These are phyloP conservation scores for Candida insectorum DNA, from an alignment of 805 yeast genomes.

Conservation along the genomic window DNA sequence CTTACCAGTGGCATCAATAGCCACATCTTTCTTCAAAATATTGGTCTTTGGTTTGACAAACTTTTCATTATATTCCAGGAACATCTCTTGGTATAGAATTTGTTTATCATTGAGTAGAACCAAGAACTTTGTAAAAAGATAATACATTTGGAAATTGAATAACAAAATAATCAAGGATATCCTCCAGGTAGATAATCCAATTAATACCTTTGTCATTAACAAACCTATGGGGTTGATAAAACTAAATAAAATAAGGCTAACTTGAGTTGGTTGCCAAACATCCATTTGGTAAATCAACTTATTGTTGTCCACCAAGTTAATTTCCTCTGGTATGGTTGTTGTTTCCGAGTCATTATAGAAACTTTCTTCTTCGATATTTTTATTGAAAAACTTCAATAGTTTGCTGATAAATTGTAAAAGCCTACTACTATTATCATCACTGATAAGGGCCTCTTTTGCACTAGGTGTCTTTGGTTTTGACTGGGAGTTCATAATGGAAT, in stretches of 20 bases:
- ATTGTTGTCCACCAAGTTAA: slow-evolving; percentile 15
- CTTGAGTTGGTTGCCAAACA: slow-evolving; percentile 67
- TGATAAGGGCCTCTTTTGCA: slow-evolving; percentile 12
- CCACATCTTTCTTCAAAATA: slow-evolving; percentile 53
- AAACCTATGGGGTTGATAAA: slow-evolving; percentile 59
- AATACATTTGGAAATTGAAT: slow-evolving; percentile 31
- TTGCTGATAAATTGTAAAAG: background rate
- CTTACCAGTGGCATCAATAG: slow-evolving; percentile 53
- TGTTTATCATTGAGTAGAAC: slow-evolving; percentile 55
- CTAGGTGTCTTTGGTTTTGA: slow-evolving; percentile 24
- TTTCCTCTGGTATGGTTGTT: slow-evolving; percentile 13
- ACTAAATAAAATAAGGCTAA: slow-evolving; percentile 48
- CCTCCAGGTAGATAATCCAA: slow-evolving; percentile 24
- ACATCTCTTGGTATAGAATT: slow-evolving; percentile 54
- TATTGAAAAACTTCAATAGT: slow-evolving; percentile 5
- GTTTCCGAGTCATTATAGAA: slow-evolving; percentile 21
- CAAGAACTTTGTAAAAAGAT: slow-evolving; percentile 44
- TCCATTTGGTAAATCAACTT: slow-evolving; percentile 51
- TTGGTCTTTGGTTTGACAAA: slow-evolving; percentile 57
- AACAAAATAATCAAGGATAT: slow-evolving; percentile 20
- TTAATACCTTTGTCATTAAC: slow-evolving; percentile 35
- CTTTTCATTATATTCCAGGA: slow-evolving; percentile 61
- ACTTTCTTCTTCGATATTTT: slow-evolving; percentile 10
- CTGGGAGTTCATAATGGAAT: slow-evolving; percentile 29
- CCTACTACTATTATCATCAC: slow-evolving; percentile 1